Evolutionary conservation across 2,329 filamentous ascomycete genomes (phyloP).

Genomic region (Sarocladium kiliense): DNA sequence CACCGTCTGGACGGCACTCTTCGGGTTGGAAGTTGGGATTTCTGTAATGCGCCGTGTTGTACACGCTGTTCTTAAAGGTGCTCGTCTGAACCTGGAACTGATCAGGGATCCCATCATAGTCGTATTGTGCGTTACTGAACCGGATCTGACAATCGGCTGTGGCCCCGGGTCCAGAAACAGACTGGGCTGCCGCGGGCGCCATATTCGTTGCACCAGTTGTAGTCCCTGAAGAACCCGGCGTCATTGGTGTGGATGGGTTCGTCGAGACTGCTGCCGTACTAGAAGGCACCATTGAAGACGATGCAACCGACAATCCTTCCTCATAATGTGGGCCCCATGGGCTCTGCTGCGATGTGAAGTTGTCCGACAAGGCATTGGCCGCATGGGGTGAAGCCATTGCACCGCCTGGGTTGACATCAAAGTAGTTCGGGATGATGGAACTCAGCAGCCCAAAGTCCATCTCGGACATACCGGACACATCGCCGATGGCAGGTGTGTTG

Average conservation of each 20-base stretch:
- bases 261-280: not conserved
- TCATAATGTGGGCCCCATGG: not conserved
- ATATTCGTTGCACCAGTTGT: not conserved
- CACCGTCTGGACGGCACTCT: constrained; percentile 1
- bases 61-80: constrained; percentile 62
- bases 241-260: constrained; percentile 7
- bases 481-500: constrained; percentile 33
- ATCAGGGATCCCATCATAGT: constrained; percentile 45
- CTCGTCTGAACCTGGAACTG: constrained; percentile 42
- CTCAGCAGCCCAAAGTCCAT: not conserved
- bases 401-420: not conserved
- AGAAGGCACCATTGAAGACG: not conserved
- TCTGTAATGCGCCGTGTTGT: constrained; percentile 62
- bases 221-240: constrained; percentile 21
- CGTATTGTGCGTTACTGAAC: constrained; percentile 42
- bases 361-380: constrained; percentile 30
- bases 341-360: constrained; percentile 23
- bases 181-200: not conserved
- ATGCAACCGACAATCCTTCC: not conserved
- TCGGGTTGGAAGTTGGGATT: constrained; percentile 51
- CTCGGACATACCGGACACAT: constrained; percentile 21
- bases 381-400: not conserved
- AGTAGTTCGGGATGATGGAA: not conserved
- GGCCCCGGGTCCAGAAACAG: constrained; percentile 20
- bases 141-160: constrained; percentile 23